Evolutionary conservation across 371 early-diverging fungal genomes (phyloP).

Genomic region (Actinomucor elegans): DNA sequence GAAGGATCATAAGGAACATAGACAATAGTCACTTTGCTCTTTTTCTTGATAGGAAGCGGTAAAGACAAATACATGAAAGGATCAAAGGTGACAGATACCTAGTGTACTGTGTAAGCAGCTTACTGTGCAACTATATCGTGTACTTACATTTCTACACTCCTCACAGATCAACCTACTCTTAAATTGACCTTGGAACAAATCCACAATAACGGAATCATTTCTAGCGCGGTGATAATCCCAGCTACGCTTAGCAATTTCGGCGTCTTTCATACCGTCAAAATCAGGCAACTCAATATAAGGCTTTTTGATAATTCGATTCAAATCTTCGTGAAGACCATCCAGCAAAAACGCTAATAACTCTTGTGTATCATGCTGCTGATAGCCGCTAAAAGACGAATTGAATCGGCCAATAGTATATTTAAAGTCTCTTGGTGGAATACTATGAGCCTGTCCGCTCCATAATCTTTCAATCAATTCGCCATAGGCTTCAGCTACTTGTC

Average conservation of each 20-base stretch:
- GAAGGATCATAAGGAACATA: conserved; percentile 61
- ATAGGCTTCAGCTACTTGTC: conserved; percentile 66
- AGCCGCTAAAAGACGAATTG: conserved; percentile 67
- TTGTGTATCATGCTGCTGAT: conserved; percentile 76
- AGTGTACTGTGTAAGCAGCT: too few relatives aligned
- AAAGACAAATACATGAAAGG: conserved; percentile 72
- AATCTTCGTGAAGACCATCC: conserved; percentile 72
- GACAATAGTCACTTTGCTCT: conserved; percentile 41
- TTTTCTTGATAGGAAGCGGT: conserved; percentile 61
- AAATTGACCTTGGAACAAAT: conserved; percentile 84
- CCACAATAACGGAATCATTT: conserved; percentile 74
- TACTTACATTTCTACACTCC: conserved; percentile 55
- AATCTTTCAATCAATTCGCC: conserved; percentile 58
- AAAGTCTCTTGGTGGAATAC: conserved; percentile 67
- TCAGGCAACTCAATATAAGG: conserved; percentile 78
- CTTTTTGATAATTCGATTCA: conserved; percentile 69
- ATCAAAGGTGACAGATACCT: conserved; percentile 69
- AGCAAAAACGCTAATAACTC: conserved; percentile 64
- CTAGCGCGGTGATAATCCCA: conserved; percentile 67
- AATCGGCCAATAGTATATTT: conserved; percentile 69
- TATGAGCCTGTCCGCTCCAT: conserved; percentile 51
- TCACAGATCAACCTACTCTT: conserved; percentile 75
- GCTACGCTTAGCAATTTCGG: conserved; percentile 52
- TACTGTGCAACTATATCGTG: background rate
- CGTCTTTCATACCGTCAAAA: conserved; percentile 64